These are phyloP conservation scores for Orbilia brochopaga DNA, from an alignment of 2,329 filamentous ascomycete genomes.

Conservation along the genomic window DNA sequence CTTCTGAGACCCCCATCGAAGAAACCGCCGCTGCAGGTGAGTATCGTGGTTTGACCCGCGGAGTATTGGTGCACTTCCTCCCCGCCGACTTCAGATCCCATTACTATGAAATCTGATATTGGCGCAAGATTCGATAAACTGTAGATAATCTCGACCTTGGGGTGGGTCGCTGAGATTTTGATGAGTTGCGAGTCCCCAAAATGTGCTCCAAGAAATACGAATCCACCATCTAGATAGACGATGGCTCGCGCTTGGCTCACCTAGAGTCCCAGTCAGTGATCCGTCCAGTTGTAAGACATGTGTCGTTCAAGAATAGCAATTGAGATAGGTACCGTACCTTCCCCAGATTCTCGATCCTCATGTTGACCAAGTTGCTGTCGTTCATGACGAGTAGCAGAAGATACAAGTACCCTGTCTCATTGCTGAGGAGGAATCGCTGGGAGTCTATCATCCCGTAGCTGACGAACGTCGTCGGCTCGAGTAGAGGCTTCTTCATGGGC, in stretches of 20 bases:
- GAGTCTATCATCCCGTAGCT: conserved; percentile 86
- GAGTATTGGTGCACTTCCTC: conserved; percentile 80
- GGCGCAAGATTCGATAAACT: conserved; percentile 84
- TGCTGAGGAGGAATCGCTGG: conserved; percentile 82
- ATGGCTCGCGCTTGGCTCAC: conserved; percentile 58
- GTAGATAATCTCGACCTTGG: conserved; percentile 71
- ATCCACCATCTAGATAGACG: conserved; percentile 74
- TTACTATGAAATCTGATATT: conserved; percentile 89
- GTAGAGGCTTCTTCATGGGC: conserved; percentile 69
- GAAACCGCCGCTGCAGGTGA: conserved; percentile 89
- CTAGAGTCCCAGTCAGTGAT: not conserved
- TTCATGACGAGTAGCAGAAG: conserved; percentile 78
- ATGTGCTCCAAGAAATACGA: conserved; percentile 88
- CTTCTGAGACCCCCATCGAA: conserved; percentile 86
- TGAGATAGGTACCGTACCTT: no score
- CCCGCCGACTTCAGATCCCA: conserved; percentile 90
- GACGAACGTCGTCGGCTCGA: conserved; percentile 83
- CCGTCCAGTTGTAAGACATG: not conserved
- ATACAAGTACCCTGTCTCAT: conserved; percentile 86
- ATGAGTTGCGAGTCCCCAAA: conserved; percentile 90
- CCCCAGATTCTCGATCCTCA: conserved; percentile 73
- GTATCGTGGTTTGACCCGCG: conserved; percentile 89
- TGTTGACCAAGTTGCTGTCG: conserved; percentile 70
- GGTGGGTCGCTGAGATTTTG: conserved; percentile 64
- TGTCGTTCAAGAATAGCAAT: no score